Percentiles rank a stretch among this genome's conserved stretches.
Conservation (phyloP, 1,139 yeast species). For the Hansenula lynferdii region DNA sequence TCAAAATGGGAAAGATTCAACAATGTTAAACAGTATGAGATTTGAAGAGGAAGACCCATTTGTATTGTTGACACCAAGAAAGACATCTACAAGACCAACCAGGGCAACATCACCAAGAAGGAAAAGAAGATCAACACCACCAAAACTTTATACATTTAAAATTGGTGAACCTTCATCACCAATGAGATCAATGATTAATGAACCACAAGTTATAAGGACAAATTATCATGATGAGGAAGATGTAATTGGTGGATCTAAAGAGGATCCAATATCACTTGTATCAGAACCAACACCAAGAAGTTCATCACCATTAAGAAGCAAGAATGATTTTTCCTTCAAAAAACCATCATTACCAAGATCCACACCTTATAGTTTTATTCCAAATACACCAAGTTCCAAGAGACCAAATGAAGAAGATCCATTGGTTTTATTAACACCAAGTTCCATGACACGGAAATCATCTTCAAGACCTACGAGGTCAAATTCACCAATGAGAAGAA, state of each 20-base stretch:
- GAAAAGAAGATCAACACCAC: neutral
- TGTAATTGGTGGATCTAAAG: neutral
- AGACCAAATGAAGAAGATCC: neutral
- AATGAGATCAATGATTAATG: neutral
- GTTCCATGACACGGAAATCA: neutral
- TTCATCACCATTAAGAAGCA: neutral
- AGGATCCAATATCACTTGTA: neutral
- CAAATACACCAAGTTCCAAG: neutral
- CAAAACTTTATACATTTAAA: neutral
- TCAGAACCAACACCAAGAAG: neutral
- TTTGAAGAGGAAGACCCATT: too few species aligned
- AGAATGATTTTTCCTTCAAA: neutral
- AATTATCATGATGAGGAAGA: too few species aligned
- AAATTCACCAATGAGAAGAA: too few species aligned
- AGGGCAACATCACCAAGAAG: neutral
- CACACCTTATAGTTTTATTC: neutral
- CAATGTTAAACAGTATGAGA: conserved; percentile 25
- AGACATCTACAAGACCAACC: neutral
- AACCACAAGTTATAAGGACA: neutral
- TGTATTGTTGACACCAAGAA: conserved; percentile 1
- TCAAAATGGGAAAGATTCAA: conserved; percentile 32
- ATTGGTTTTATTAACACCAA: conserved; percentile 1
- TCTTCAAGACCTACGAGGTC: neutral
- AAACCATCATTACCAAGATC: neutral
- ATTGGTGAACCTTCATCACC: neutral